Percentiles rank a stretch among this genome's conserved stretches.
Evolutionary conservation across 2,329 filamentous ascomycete genomes (phyloP).

Genomic region (Stagonosporopsis rhizophila): DNA sequence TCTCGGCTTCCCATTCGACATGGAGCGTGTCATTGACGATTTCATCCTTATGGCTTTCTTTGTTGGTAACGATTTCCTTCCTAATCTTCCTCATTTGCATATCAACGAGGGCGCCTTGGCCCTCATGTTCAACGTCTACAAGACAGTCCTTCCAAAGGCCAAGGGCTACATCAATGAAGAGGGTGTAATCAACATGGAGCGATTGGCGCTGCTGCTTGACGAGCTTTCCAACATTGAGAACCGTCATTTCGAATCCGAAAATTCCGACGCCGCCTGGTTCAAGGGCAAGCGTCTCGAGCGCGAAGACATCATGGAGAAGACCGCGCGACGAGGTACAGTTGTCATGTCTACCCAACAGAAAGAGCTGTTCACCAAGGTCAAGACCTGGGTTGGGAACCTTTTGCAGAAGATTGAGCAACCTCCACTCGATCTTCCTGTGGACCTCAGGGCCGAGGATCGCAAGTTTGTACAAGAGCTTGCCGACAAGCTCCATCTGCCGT

Average conservation of each 20-base stretch:
- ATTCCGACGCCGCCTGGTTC: conserved; percentile 89
- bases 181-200: conserved; percentile 86
- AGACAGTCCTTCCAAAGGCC: conserved; percentile 82
- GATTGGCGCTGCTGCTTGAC: conserved; percentile 78
- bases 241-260: conserved; percentile 90
- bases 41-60: conserved; percentile 99
- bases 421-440: conserved; percentile 75
- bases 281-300: conserved; percentile 81
- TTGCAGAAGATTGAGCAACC: conserved; percentile 50
- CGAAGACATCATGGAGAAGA: conserved; percentile 69
- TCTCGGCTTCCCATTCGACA: conserved; percentile 82
- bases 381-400: conserved; percentile 79
- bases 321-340: conserved; percentile 67
- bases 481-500: conserved; percentile 69
- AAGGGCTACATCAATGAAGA: conserved; percentile 97
- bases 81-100: conserved; percentile 92
- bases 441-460: conserved; percentile 81
- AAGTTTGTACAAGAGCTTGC: conserved; percentile 93
- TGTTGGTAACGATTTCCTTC: conserved; percentile 98
- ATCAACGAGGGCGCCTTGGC: conserved; percentile 98
- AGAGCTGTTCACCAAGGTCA: conserved; percentile 80
- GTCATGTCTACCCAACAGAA: conserved; percentile 82
- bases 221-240: conserved; percentile 89
- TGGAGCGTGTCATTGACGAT: conserved; percentile 97
- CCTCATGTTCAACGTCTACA: conserved; percentile 98